Percentiles rank a stretch among this genome's conserved stretches.
These are phyloP conservation scores for Penicillium nucicola DNA, from an alignment of 495 filamentous ascomycete genomes.

Conservation along the genomic window DNA sequence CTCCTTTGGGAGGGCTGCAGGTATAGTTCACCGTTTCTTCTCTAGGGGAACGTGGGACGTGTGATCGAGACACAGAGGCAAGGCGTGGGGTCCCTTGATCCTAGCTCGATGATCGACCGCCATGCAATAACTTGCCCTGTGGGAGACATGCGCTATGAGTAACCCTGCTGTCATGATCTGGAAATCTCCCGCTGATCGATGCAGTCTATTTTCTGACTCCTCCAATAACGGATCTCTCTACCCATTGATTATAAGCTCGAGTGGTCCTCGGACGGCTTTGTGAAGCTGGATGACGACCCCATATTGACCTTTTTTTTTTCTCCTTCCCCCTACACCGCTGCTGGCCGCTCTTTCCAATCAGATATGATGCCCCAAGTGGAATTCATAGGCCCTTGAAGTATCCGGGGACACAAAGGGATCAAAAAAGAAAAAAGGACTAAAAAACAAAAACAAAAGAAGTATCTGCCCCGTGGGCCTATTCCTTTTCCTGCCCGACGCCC, in stretches of 20 bases:
- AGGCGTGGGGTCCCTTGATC: slow-evolving; percentile 25
- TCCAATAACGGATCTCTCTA: slow-evolving; percentile 37
- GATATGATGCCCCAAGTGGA: slow-evolving; percentile 32
- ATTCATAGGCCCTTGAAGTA: slow-evolving; percentile 22
- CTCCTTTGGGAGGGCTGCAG: slow-evolving; percentile 8
- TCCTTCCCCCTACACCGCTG: slow-evolving; percentile 13
- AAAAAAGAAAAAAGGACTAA: not conserved
- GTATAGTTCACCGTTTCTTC: slow-evolving; percentile 33
- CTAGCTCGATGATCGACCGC: slow-evolving; percentile 44
- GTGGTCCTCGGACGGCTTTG: slow-evolving; percentile 21
- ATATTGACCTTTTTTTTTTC: slow-evolving; percentile 21
- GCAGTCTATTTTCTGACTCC: slow-evolving; percentile 45
- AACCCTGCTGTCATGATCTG: slow-evolving; percentile 46
- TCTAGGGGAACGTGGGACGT: slow-evolving; percentile 22
- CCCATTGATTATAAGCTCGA: slow-evolving; percentile 41
- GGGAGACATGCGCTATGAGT: slow-evolving; percentile 41
- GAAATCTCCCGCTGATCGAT: slow-evolving; percentile 40
- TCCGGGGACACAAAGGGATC: slow-evolving; percentile 5
- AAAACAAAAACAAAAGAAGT: slow-evolving; percentile 10
- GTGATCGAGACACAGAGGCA: slow-evolving; percentile 18
- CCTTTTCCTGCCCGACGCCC: slow-evolving; percentile 19
- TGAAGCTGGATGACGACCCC: slow-evolving; percentile 27
- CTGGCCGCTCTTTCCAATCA: slow-evolving; percentile 12
- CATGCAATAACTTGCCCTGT: slow-evolving; percentile 44
- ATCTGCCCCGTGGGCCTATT: slow-evolving; percentile 14